Evolutionary conservation across 2,329 filamentous ascomycete species (phyloP).

Genomic region (Trichothecium roseum): DNA sequence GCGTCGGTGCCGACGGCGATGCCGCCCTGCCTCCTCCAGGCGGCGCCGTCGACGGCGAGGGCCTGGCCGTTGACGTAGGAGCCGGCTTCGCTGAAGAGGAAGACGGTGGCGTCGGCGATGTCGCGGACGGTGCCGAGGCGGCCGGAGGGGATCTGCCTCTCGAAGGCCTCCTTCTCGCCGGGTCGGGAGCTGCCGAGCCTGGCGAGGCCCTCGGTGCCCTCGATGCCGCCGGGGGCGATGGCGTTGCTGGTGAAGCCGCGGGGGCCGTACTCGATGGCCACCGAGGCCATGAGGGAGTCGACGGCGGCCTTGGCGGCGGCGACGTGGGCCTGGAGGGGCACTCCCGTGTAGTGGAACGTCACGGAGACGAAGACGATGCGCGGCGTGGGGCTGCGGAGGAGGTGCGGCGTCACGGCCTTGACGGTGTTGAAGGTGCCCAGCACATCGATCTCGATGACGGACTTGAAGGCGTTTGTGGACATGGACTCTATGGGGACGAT

Average conservation of each 20-base stretch:
- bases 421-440: constrained; percentile 90
- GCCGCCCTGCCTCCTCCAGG: constrained; percentile 42
- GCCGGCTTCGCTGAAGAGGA: constrained; percentile 74
- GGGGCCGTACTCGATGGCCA: constrained; percentile 85
- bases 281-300: constrained; percentile 69
- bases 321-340: constrained; percentile 82
- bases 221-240: constrained; percentile 79
- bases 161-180: constrained; percentile 19
- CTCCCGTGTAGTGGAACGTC: constrained; percentile 81
- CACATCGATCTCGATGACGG: constrained; percentile 93
- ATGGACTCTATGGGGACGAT: constrained; percentile 75
- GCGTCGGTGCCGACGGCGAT: constrained; percentile 34
- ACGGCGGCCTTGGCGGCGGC: constrained; percentile 84
- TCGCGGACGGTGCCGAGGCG: constrained; percentile 73
- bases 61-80: constrained; percentile 79
- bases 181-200: constrained; percentile 38
- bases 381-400: constrained; percentile 65
- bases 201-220: constrained; percentile 70
- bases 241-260: constrained; percentile 79
- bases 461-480: constrained; percentile 82
- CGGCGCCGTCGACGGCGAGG: constrained; percentile 60
- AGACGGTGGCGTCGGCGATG: constrained; percentile 87
- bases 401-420: constrained; percentile 79
- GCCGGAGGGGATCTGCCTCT: constrained; percentile 55
- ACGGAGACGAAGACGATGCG: constrained; percentile 86